A percentile compares a stretch with the other conserved stretches of the same genome.
Evolutionary conservation across 2,329 filamentous ascomycete species (phyloP).

Genomic region (Biscogniauxia marginata): DNA sequence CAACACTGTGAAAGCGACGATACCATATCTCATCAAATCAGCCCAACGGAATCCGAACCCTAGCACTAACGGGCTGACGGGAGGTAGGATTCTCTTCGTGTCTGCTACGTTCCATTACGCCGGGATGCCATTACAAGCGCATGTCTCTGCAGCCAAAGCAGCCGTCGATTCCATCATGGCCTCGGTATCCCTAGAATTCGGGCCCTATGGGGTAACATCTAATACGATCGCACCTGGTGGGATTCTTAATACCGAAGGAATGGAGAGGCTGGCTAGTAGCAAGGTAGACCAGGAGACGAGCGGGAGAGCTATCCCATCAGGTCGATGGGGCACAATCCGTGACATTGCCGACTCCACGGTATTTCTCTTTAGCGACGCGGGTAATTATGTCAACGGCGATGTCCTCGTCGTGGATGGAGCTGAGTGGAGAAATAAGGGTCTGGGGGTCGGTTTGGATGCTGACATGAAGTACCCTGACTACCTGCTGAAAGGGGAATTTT

Average conservation of each 20-base stretch:
- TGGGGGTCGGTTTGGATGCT: conserved; percentile 46
- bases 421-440: conserved; percentile 52
- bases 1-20: conserved; percentile 89
- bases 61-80: conserved; percentile 61
- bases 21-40: conserved; percentile 79
- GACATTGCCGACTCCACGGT: conserved; percentile 94
- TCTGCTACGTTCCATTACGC: conserved; percentile 91
- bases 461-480: conserved; percentile 55
- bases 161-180: conserved; percentile 82
- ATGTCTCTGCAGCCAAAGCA: conserved; percentile 90
- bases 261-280: conserved; percentile 58
- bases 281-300: conserved; percentile 34
- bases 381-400: conserved; percentile 82
- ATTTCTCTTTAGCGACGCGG: conserved; percentile 82
- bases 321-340: conserved; percentile 73
- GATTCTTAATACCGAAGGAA: conserved; percentile 80
- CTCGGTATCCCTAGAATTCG: conserved; percentile 83
- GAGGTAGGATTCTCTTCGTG: conserved; percentile 85
- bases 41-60: conserved; percentile 61
- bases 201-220: conserved; percentile 79
- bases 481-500: conserved; percentile 39
- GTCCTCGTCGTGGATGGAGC: conserved; percentile 71
- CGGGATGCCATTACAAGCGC: conserved; percentile 79
- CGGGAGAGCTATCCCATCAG: conserved; percentile 61
- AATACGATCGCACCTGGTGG: conserved; percentile 89